Percentiles rank a stretch among this genome's conserved stretches.
phyloP scores from a whole-genome alignment of 257 asterid species.

The Lavandula angustifolia region DNA sequence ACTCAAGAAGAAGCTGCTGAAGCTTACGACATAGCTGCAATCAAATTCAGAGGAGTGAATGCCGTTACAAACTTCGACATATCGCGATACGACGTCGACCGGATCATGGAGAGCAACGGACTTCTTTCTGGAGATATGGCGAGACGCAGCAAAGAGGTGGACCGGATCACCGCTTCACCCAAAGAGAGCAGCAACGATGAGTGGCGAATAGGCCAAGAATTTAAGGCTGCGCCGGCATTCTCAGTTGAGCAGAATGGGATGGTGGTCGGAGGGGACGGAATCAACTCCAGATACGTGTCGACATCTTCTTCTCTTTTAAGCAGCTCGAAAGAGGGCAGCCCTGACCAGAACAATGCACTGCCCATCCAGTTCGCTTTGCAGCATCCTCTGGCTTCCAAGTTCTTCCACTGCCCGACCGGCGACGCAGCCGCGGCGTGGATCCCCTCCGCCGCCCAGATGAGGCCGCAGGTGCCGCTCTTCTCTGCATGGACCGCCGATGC shows the following conservation, averaged over 20 bases:
- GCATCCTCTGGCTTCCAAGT: constrained; percentile 44
- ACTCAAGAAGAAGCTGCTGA: constrained; percentile 99
- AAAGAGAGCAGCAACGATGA: constrained; percentile 35
- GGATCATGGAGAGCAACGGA: constrained; percentile 76
- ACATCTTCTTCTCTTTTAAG: constrained; percentile 52
- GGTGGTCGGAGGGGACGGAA: constrained; percentile 37
- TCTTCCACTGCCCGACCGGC: constrained; percentile 43
- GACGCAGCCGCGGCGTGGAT: constrained; percentile 48
- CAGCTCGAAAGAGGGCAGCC: constrained; percentile 72
- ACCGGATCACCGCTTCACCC: constrained; percentile 11
- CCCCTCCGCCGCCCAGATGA: constrained; percentile 53
- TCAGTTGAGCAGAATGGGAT: constrained; percentile 27
- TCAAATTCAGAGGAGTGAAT: constrained; percentile 79
- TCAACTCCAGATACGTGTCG: constrained; percentile 36
- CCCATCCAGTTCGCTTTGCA: constrained; percentile 42
- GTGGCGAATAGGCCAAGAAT: constrained; percentile 54
- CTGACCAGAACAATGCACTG: constrained; percentile 39
- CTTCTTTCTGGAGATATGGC: constrained; percentile 86
- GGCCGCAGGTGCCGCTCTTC: constrained; percentile 76
- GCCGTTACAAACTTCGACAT: constrained; percentile 94
- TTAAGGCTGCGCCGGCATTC: constrained; percentile 21
- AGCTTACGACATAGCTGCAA: constrained; percentile 96
- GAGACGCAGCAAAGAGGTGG: constrained; percentile 47
- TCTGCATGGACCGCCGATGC: constrained; percentile 94
- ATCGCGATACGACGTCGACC: constrained; percentile 72